Conservation (phyloP, 169 alveolate genomes). For the Plasmodium adleri region DNA sequence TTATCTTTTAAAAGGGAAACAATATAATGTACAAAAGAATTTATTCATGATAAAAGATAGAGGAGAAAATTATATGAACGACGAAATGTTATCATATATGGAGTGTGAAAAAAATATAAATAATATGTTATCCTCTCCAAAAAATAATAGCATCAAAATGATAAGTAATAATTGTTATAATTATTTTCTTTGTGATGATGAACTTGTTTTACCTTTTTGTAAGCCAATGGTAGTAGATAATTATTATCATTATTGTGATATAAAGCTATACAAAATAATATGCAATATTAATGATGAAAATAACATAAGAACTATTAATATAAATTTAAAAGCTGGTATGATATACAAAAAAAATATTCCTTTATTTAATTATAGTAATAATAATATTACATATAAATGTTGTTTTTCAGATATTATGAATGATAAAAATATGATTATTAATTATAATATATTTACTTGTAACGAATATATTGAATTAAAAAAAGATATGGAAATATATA, state of each 20-base stretch:
- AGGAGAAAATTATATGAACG: background rate
- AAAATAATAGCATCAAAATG: background rate
- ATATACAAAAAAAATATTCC: conserved; percentile 23
- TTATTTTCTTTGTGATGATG: too few species aligned
- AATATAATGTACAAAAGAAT: background rate
- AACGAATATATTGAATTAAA: conserved; percentile 33
- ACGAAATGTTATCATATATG: background rate
- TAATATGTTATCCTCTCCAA: background rate
- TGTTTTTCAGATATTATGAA: conserved; percentile 19
- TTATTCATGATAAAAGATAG: background rate
- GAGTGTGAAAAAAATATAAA: too few species aligned
- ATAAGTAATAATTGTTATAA: background rate
- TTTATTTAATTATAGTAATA: conserved; percentile 47
- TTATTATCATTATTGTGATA: background rate
- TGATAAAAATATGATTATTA: conserved; percentile 12
- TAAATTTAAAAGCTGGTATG: conserved; percentile 35
- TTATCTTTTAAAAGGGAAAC: conserved; percentile 1
- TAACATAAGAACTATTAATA: conserved; percentile 14
- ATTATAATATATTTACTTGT: conserved; percentile 37
- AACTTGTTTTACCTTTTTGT: too few species aligned
- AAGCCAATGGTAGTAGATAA: background rate
- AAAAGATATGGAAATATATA: conserved; percentile 40
- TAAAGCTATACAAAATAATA: conserved; percentile 42
- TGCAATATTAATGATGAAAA: conserved; percentile 28
- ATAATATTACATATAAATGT: conserved; percentile 25